Evolutionary conservation across 768 basidiomycete species (phyloP).

Genomic region (Vararia minispora): DNA sequence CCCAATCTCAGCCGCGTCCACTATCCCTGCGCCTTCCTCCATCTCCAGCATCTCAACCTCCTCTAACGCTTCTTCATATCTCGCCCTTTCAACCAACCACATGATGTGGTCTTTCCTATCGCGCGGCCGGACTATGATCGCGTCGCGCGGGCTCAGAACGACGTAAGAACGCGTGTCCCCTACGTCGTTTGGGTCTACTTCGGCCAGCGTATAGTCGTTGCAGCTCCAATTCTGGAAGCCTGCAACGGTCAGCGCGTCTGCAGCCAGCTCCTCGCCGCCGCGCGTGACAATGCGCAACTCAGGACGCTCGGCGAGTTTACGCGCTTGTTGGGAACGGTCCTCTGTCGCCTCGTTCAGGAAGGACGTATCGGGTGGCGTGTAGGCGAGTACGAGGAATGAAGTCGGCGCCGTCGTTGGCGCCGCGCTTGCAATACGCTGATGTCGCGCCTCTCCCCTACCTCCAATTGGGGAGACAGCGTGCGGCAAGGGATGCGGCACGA

Average conservation of each 20-base stretch:
- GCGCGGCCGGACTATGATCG: conserved; percentile 79
- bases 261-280: conserved; percentile 76
- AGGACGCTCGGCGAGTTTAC: conserved; percentile 83
- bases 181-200: conserved; percentile 22
- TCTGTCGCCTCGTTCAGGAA: conserved; percentile 56
- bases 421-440: conserved; percentile 12
- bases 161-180: conserved; percentile 48
- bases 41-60: conserved; percentile 49
- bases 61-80: conserved; percentile 84
- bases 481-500: conserved; percentile 61
- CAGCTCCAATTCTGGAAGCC: conserved; percentile 81
- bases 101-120: conserved; percentile 84
- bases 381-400: conserved; percentile 82
- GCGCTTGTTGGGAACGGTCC: conserved; percentile 62
- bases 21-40: conserved; percentile 22
- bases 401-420: conserved; percentile 30
- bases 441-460: too few relatives aligned
- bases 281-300: conserved; percentile 89
- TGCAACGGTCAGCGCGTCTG: conserved; percentile 71
- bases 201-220: conserved; percentile 78
- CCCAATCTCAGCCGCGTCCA: conserved; percentile 65
- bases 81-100: conserved; percentile 80
- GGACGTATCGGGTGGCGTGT: conserved; percentile 68
- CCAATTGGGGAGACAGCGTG: conserved; percentile 8
- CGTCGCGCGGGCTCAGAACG: conserved; percentile 77